phyloP scores from a whole-genome alignment of 129 eudicot genomes.

The Glebionis coronaria region DNA sequence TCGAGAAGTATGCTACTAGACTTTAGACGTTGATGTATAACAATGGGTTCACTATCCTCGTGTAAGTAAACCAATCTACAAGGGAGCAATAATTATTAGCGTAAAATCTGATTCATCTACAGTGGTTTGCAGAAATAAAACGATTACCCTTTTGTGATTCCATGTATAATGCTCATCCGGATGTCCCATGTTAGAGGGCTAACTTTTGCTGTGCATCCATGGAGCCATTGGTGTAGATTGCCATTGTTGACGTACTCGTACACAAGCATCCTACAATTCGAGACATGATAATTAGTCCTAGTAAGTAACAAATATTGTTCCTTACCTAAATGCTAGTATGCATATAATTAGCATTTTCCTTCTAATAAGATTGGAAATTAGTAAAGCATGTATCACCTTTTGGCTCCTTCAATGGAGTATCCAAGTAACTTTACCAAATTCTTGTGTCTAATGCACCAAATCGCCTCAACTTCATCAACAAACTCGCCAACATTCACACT shows the following conservation, averaged over 20 bases:
- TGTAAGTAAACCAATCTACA: conserved; percentile 56
- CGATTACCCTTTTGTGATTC: conserved; percentile 49
- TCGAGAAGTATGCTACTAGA: conserved; percentile 55
- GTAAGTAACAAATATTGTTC: not conserved
- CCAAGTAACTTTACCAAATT: conserved; percentile 61
- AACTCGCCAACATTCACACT: conserved; percentile 37
- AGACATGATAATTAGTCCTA: not conserved
- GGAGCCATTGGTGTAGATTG: conserved; percentile 49
- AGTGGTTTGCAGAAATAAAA: not conserved
- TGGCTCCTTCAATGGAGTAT: conserved; percentile 35
- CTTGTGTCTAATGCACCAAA: conserved; percentile 45
- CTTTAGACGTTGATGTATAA: conserved; percentile 38
- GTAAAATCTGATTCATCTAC: not conserved
- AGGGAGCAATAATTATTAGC: not conserved
- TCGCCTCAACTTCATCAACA: conserved; percentile 35
- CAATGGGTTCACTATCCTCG: conserved; percentile 41
- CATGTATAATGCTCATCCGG: conserved; percentile 41
- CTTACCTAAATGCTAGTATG: not conserved
- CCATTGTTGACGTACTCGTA: conserved; percentile 58
- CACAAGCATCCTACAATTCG: conserved; percentile 39
- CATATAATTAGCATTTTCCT: not conserved
- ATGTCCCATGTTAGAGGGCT: conserved; percentile 51
- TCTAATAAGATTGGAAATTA: not conserved
- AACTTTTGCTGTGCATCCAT: conserved; percentile 18
- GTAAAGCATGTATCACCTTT: conserved; percentile 34